These are phyloP conservation scores for Solanum chiquidenum DNA, from an alignment of 257 asterid genomes.

Conservation along the genomic window DNA sequence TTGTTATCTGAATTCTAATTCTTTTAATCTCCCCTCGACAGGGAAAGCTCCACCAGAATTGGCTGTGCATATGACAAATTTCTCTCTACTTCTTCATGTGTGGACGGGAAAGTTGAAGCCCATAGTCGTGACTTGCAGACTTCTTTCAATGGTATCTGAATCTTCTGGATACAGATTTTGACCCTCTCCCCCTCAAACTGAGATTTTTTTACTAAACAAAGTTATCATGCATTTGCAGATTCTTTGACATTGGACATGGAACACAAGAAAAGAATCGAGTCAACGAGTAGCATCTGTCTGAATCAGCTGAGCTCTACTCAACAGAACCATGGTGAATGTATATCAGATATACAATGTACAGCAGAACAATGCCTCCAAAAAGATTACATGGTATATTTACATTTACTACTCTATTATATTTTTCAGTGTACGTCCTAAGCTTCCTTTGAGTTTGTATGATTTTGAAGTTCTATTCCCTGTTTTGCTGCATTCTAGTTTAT, in stretches of 20 bases:
- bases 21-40: constrained; percentile 11
- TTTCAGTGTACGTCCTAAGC: background rate
- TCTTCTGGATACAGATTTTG: background rate
- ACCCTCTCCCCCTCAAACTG: background rate
- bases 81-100: constrained; percentile 33
- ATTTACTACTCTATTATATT: background rate
- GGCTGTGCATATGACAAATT: constrained; percentile 25
- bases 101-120: constrained; percentile 29
- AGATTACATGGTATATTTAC: constrained; percentile 43
- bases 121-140: constrained; percentile 20
- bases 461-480: background rate
- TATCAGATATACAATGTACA: constrained; percentile 42
- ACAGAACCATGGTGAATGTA: constrained; percentile 25
- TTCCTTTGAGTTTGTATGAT: background rate
- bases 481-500: background rate
- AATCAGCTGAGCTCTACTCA: constrained; percentile 34
- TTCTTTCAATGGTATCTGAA: constrained; percentile 36
- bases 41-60: constrained; percentile 36
- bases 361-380: constrained; percentile 48
- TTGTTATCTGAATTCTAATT: background rate
- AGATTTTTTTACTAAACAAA: background rate
- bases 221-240: constrained; percentile 26
- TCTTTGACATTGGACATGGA: constrained; percentile 42
- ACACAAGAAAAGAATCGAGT: constrained; percentile 33
- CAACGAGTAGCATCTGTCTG: constrained; percentile 19